A percentile compares a stretch with the other conserved stretches of the same genome.
Evolutionary conservation across 208 protist genomes (phyloP).

Genomic region (Leishmania guyanensis): DNA sequence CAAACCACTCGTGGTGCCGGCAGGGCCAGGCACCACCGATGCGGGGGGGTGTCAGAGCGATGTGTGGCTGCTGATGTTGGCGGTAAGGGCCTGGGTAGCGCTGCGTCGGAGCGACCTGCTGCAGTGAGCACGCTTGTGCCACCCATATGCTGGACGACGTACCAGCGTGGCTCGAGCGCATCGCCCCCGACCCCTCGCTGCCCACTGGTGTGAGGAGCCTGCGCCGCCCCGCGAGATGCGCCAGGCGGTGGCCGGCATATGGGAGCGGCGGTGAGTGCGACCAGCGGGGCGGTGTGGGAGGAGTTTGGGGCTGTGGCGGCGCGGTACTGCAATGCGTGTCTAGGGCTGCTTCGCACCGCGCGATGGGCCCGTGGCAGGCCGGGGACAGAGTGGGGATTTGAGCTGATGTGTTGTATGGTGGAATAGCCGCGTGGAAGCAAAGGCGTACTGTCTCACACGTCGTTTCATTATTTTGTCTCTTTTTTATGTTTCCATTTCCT

Average conservation of each 20-base stretch:
- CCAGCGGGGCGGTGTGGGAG: background rate
- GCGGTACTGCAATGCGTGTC: conserved; percentile 18
- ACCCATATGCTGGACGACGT: background rate
- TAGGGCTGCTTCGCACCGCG: background rate
- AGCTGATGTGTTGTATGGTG: too few relatives aligned
- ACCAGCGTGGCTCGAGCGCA: background rate
- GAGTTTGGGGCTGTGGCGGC: background rate
- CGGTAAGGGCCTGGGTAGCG: background rate
- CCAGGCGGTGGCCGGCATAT: background rate
- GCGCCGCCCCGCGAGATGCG: background rate
- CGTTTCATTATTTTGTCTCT: background rate
- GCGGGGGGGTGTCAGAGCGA: background rate
- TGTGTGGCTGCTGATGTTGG: background rate
- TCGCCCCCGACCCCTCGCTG: background rate
- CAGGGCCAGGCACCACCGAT: background rate
- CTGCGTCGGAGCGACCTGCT: background rate
- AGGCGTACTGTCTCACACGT: background rate
- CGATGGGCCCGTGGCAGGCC: background rate
- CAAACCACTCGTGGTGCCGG: background rate
- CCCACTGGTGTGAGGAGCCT: background rate
- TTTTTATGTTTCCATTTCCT: background rate
- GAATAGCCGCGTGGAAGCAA: too few relatives aligned
- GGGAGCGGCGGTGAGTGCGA: background rate
- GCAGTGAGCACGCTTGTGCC: too few relatives aligned
- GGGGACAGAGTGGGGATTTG: too few relatives aligned